phyloP scores from a whole-genome alignment of 2,329 filamentous ascomycete genomes.

The Xylaria sp. region DNA sequence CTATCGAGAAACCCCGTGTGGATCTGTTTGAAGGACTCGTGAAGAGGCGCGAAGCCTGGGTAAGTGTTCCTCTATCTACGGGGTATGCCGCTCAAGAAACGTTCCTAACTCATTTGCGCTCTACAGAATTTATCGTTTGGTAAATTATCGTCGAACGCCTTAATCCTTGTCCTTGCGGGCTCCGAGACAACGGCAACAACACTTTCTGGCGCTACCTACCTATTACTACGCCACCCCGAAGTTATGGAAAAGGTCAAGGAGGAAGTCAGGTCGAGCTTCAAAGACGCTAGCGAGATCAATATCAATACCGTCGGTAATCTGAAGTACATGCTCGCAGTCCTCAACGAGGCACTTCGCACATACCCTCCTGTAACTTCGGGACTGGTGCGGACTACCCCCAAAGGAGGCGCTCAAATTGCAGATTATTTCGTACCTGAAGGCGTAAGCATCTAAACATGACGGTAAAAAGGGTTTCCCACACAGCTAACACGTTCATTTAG shows the following conservation, averaged over 20 bases:
- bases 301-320: conserved; percentile 49
- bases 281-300: conserved; percentile 52
- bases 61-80: conserved; percentile 25
- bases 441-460: conserved; percentile 37
- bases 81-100: not conserved
- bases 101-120: not conserved
- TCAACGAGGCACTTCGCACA: conserved; percentile 57
- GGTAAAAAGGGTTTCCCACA: too few species aligned
- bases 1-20: conserved; percentile 39
- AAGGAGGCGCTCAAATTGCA: conserved; percentile 41
- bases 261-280: conserved; percentile 55
- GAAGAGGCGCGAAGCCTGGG: conserved; percentile 46
- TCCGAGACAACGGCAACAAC: conserved; percentile 49
- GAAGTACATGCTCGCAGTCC: conserved; percentile 54
- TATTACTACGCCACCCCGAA: conserved; percentile 48
- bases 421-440: conserved; percentile 44
- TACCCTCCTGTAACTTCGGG: conserved; percentile 51
- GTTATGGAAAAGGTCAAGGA: conserved; percentile 48
- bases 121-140: conserved; percentile 43
- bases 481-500: conserved; percentile 41
- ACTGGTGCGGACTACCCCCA: conserved; percentile 41
- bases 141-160: conserved; percentile 44
- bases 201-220: conserved; percentile 46
- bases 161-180: conserved; percentile 45
- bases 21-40: conserved; percentile 51